Percentiles rank a stretch among this genome's conserved stretches.
These are phyloP conservation scores for Diplodia intermedia DNA, from an alignment of 2,329 filamentous ascomycete genomes.

Conservation along the genomic window DNA sequence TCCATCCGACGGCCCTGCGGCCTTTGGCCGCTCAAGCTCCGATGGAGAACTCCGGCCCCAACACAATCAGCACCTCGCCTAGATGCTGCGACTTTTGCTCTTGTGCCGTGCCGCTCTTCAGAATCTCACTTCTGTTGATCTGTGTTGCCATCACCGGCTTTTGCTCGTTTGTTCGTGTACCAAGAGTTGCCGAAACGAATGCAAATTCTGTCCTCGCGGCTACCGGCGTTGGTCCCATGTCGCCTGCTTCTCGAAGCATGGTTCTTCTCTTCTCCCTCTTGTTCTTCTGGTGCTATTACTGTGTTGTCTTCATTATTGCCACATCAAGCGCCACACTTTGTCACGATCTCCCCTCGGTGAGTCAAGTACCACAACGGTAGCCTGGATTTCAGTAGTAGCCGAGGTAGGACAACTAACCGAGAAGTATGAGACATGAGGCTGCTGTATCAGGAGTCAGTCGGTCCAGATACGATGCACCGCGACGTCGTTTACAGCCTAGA, in stretches of 20 bases:
- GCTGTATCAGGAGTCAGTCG: neutral
- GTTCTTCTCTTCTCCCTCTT: neutral
- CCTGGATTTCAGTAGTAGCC: neutral
- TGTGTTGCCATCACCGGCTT: neutral
- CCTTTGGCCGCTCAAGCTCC: neutral
- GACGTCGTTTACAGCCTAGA: neutral
- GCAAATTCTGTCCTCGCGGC: neutral
- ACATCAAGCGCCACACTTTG: neutral
- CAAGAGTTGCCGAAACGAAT: neutral
- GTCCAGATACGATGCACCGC: neutral
- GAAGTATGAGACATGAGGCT: slow-evolving; percentile 11
- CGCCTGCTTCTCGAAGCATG: neutral
- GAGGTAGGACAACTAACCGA: neutral
- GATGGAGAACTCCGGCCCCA: slow-evolving; percentile 12
- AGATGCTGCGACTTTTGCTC: neutral
- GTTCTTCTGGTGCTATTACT: neutral
- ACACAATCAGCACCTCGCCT: slow-evolving; percentile 4
- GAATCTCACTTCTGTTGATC: slow-evolving; percentile 1
- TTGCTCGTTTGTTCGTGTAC: slow-evolving; percentile 1
- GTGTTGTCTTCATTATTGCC: neutral
- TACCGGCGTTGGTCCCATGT: neutral
- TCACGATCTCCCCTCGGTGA: slow-evolving; percentile 2
- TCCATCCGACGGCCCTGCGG: slow-evolving; percentile 23
- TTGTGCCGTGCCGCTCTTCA: slow-evolving; percentile 5
- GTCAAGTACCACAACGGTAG: slow-evolving; percentile 5